These are phyloP conservation scores for Hypoxylon intermedium DNA, from an alignment of 495 filamentous ascomycete species.

Conservation along the genomic window DNA sequence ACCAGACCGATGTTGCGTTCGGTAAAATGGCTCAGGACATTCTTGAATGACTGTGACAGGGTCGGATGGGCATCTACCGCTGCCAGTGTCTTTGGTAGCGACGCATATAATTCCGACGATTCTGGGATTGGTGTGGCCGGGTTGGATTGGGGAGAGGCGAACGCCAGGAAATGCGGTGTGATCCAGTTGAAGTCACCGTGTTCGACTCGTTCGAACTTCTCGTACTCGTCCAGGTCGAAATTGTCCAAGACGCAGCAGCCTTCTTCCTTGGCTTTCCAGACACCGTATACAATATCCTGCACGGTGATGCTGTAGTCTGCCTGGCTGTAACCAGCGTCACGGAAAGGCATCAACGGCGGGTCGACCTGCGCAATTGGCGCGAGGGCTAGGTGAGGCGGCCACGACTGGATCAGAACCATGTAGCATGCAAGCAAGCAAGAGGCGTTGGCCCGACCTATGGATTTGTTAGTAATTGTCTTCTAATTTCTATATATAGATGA, in stretches of 20 bases:
- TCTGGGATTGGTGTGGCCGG: slow-evolving; percentile 73
- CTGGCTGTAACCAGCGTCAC: slow-evolving; percentile 97
- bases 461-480: slow-evolving; percentile 29
- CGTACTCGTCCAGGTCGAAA: slow-evolving; percentile 96
- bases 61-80: slow-evolving; percentile 67
- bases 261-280: slow-evolving; percentile 98
- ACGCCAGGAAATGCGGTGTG: slow-evolving; percentile 91
- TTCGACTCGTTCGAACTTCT: slow-evolving; percentile 92
- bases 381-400: slow-evolving; percentile 97
- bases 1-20: slow-evolving; percentile 88
- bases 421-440: slow-evolving; percentile 95
- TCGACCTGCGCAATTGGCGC: slow-evolving; percentile 95
- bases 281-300: slow-evolving; percentile 96
- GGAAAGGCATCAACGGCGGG: slow-evolving; percentile 97
- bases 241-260: slow-evolving; percentile 83
- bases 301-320: slow-evolving; percentile 94
- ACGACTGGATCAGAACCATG: slow-evolving; percentile 97
- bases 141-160: slow-evolving; percentile 89
- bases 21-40: slow-evolving; percentile 87
- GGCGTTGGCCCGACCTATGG: slow-evolving; percentile 83
- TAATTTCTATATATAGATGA: slow-evolving; percentile 5
- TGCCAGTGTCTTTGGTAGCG: slow-evolving; percentile 70
- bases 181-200: slow-evolving; percentile 99
- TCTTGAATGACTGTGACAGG: slow-evolving; percentile 87
- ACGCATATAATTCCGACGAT: slow-evolving; percentile 72